Percentiles rank a stretch among this genome's conserved stretches.
phyloP scores from a whole-genome alignment of 2,329 filamentous ascomycete species.

The Penicillium decumbens region DNA sequence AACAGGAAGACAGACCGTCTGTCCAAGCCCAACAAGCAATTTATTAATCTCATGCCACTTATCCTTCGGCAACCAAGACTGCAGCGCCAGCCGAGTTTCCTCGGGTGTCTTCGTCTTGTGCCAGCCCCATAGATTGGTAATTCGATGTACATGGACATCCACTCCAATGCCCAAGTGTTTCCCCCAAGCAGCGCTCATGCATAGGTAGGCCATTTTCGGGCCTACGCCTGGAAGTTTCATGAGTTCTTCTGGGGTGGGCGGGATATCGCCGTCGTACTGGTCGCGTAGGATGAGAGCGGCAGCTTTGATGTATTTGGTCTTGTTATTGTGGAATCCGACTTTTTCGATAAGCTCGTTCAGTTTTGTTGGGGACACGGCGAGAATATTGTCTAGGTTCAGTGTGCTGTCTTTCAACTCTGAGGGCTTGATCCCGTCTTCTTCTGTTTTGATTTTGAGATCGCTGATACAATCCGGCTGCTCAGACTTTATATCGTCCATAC shows the following conservation, averaged over 20 bases:
- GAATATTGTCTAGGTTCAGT: slow-evolving; percentile 71
- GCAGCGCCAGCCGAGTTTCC: slow-evolving; percentile 68
- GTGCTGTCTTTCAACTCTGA: slow-evolving; percentile 37
- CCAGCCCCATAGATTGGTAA: slow-evolving; percentile 94
- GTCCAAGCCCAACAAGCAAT: slow-evolving; percentile 80
- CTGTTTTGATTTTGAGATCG: slow-evolving; percentile 24
- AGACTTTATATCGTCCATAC: slow-evolving; percentile 7
- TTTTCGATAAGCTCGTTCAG: slow-evolving; percentile 73
- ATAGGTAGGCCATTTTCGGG: slow-evolving; percentile 91
- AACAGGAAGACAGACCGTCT: slow-evolving; percentile 77
- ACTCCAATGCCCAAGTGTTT: slow-evolving; percentile 76
- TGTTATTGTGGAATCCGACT: slow-evolving; percentile 93
- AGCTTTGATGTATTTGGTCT: slow-evolving; percentile 77
- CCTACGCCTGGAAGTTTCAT: slow-evolving; percentile 79
- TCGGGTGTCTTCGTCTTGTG: slow-evolving; percentile 76
- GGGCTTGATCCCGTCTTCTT: slow-evolving; percentile 20
- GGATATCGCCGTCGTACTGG: slow-evolving; percentile 69
- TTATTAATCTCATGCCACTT: slow-evolving; percentile 91
- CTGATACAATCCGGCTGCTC: neutral
- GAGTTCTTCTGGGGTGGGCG: slow-evolving; percentile 69
- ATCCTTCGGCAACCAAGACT: slow-evolving; percentile 78
- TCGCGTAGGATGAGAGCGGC: slow-evolving; percentile 69
- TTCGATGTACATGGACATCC: slow-evolving; percentile 90
- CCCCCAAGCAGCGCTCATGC: slow-evolving; percentile 71
- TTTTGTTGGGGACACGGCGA: slow-evolving; percentile 62